Evolutionary conservation across 2,329 filamentous ascomycete genomes (phyloP).

Genomic region (Juglanconis oblonga): DNA sequence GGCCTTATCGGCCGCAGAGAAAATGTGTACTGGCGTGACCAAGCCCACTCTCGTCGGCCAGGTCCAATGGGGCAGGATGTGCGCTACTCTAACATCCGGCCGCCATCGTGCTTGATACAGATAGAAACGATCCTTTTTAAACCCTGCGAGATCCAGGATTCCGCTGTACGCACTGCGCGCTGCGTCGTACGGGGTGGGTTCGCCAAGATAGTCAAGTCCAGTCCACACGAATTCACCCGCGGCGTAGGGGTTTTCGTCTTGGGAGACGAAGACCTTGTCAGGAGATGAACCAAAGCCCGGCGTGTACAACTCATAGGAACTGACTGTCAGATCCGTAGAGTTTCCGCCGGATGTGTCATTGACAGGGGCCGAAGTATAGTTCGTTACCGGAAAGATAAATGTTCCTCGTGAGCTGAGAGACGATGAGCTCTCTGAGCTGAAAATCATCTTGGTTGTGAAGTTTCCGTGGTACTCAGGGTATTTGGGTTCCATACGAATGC

Average conservation of each 20-base stretch:
- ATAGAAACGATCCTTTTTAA: conserved; percentile 54
- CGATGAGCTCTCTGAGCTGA: conserved; percentile 41
- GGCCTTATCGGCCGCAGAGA: conserved; percentile 48
- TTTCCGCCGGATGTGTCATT: conserved; percentile 38
- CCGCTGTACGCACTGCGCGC: conserved; percentile 51
- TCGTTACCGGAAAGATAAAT: conserved; percentile 50
- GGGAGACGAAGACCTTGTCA: conserved; percentile 50
- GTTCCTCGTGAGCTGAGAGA: conserved; percentile 48
- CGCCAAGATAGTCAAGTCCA: conserved; percentile 48
- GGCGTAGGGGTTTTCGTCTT: conserved; percentile 47
- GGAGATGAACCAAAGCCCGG: conserved; percentile 44
- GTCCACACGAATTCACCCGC: conserved; percentile 55
- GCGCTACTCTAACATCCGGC: conserved; percentile 43
- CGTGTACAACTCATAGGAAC: conserved; percentile 51
- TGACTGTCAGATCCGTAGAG: conserved; percentile 34
- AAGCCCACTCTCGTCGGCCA: conserved; percentile 46
- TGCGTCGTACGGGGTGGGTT: conserved; percentile 48
- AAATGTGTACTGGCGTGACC: conserved; percentile 53
- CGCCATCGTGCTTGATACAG: conserved; percentile 54
- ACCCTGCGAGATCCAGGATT: conserved; percentile 56
- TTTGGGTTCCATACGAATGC: conserved; percentile 27
- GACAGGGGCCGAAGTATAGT: conserved; percentile 34
- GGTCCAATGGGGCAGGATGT: conserved; percentile 56
- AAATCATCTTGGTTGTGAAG: conserved; percentile 47
- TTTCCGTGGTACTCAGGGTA: conserved; percentile 42